A percentile compares a stretch with the other conserved stretches of the same genome.
Conservation (phyloP, 202 grass and related monocot genomes). For the Saccharum hybrid region DNA sequence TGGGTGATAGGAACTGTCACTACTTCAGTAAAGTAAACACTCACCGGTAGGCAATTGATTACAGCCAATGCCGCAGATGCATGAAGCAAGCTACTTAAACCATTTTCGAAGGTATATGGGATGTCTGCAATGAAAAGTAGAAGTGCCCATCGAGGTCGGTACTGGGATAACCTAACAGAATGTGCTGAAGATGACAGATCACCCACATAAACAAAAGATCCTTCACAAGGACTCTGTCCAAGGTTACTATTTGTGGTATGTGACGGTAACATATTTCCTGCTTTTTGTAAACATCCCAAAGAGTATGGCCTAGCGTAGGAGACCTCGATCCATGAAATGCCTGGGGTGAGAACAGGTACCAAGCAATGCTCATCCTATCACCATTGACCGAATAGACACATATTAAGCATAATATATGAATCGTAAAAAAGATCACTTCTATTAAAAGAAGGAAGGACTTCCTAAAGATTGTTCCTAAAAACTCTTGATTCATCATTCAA, state of each 20-base stretch:
- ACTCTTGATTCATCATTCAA: conserved; percentile 24
- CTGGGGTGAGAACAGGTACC: conserved; percentile 63
- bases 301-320: conserved; percentile 80
- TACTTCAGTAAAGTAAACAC: conserved; percentile 23
- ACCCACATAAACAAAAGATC: conserved; percentile 84
- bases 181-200: conserved; percentile 59
- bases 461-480: conserved; percentile 20
- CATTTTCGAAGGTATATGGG: conserved; percentile 67
- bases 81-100: conserved; percentile 63
- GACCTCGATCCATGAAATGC: conserved; percentile 87
- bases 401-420: conserved; percentile 31
- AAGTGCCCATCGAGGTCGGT: conserved; percentile 63
- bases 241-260: conserved; percentile 53
- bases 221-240: conserved; percentile 58
- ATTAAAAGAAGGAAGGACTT: conserved; percentile 24
- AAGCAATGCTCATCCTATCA: conserved; percentile 79
- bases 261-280: conserved; percentile 48
- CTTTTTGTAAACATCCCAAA: conserved; percentile 54
- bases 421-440: conserved; percentile 39
- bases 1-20: background rate
- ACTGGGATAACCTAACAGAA: conserved; percentile 70
- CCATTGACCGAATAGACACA: conserved; percentile 31
- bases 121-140: conserved; percentile 60
- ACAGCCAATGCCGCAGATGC: conserved; percentile 75
- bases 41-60: conserved; percentile 86